These are phyloP conservation scores for Oleoguttula mirabilis DNA, from an alignment of 495 filamentous ascomycete genomes.

Conservation along the genomic window DNA sequence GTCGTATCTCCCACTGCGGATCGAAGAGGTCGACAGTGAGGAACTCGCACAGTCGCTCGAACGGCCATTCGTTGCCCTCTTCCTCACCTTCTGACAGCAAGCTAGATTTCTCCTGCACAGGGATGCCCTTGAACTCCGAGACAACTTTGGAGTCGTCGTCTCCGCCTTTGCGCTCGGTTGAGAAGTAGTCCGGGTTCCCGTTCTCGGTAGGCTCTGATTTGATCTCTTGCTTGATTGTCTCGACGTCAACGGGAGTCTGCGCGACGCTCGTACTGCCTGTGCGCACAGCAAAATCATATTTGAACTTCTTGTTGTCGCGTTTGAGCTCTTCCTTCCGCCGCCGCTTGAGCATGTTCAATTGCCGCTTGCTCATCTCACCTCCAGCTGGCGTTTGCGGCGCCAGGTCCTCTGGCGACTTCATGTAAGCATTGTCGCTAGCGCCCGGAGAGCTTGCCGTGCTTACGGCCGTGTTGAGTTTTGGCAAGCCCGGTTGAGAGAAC, in stretches of 20 bases:
- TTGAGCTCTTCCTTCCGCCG: slow-evolving; percentile 41
- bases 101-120: slow-evolving; percentile 51
- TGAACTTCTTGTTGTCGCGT: slow-evolving; percentile 74
- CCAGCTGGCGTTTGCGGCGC: slow-evolving; percentile 41
- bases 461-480: slow-evolving; percentile 35
- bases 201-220: slow-evolving; percentile 43
- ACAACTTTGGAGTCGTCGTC: slow-evolving; percentile 87
- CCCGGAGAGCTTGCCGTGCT: slow-evolving; percentile 35
- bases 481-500: slow-evolving; percentile 27
- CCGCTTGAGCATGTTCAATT: slow-evolving; percentile 85
- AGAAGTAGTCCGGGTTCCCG: slow-evolving; percentile 66
- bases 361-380: slow-evolving; percentile 79
- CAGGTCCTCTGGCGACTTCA: slow-evolving; percentile 40
- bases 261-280: slow-evolving; percentile 54
- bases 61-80: slow-evolving; percentile 84
- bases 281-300: slow-evolving; percentile 68
- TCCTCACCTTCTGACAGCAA: slow-evolving; percentile 57
- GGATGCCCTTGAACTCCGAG: slow-evolving; percentile 84
- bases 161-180: slow-evolving; percentile 57
- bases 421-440: slow-evolving; percentile 14
- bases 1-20: slow-evolving; percentile 88
- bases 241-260: slow-evolving; percentile 48
- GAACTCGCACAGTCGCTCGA: slow-evolving; percentile 85
- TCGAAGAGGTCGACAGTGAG: slow-evolving; percentile 89
- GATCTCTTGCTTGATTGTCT: slow-evolving; percentile 51